Evolutionary conservation across 495 filamentous ascomycete genomes (phyloP).

Genomic region (Trichocladium antarcticum): DNA sequence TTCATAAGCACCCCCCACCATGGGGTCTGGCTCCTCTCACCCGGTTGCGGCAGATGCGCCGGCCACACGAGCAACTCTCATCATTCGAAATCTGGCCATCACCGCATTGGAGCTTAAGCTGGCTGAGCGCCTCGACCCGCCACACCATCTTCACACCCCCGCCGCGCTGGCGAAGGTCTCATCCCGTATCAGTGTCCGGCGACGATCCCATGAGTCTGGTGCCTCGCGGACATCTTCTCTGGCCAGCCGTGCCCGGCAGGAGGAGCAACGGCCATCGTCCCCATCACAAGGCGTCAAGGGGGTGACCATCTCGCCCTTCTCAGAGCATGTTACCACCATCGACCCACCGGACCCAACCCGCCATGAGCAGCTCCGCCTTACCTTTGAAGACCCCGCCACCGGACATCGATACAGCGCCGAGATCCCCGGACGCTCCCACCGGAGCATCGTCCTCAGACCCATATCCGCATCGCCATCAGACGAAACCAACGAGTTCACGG

Average conservation of each 20-base stretch:
- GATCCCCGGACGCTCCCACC: conserved; percentile 28
- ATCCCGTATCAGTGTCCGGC: conserved; percentile 41
- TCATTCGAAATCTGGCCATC: conserved; percentile 78
- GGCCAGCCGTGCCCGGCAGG: conserved; percentile 10
- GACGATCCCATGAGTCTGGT: conserved; percentile 17
- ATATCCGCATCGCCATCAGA: not conserved
- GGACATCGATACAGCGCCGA: conserved; percentile 29
- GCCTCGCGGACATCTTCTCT: conserved; percentile 11
- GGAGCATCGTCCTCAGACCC: conserved; percentile 26
- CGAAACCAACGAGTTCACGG: conserved; percentile 47
- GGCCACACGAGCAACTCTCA: conserved; percentile 39
- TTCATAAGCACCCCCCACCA: not conserved
- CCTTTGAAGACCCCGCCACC: conserved; percentile 30
- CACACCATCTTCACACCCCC: conserved; percentile 7
- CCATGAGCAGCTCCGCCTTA: conserved; percentile 35
- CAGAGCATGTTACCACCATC: conserved; percentile 25
- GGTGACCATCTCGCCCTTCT: conserved; percentile 30
- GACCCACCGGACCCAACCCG: conserved; percentile 23
- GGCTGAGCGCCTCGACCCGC: conserved; percentile 55
- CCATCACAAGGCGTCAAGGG: conserved; percentile 26
- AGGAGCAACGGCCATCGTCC: not conserved
- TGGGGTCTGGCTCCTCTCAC: conserved; percentile 11
- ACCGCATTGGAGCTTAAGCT: conserved; percentile 59
- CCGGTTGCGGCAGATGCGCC: not conserved
- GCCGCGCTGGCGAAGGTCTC: conserved; percentile 38